A percentile compares a stretch with the other conserved stretches of the same genome.
Conservation (phyloP, 805 yeast genomes). For the Yarrowia hollandica region DNA sequence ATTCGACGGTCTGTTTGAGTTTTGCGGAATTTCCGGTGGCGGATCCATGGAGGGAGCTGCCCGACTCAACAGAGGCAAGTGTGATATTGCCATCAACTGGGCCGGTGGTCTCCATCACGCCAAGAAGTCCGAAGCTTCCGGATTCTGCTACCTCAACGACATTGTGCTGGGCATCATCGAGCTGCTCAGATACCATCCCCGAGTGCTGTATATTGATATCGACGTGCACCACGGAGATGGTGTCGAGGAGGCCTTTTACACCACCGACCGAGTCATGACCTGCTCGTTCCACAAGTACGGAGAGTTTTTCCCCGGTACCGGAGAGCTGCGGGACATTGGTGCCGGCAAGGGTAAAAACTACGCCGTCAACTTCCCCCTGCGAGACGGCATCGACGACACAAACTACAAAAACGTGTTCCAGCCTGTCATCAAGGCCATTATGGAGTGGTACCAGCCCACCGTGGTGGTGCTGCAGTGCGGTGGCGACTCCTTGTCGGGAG, state of each 20-base stretch:
- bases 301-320: slow-evolving; percentile 96
- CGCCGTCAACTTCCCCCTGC: slow-evolving; percentile 85
- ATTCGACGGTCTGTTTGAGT: slow-evolving; percentile 92
- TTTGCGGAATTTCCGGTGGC: slow-evolving; percentile 84
- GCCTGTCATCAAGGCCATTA: slow-evolving; percentile 74
- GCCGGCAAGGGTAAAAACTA: slow-evolving; percentile 85
- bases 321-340: slow-evolving; percentile 86
- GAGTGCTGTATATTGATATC: slow-evolving; percentile 90
- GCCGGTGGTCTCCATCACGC: slow-evolving; percentile 98
- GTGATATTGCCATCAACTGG: slow-evolving; percentile 94
- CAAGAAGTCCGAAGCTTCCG: slow-evolving; percentile 89
- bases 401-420: slow-evolving; percentile 75
- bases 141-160: slow-evolving; percentile 94
- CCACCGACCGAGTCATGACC: slow-evolving; percentile 95
- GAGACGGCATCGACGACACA: slow-evolving; percentile 95
- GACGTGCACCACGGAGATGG: slow-evolving; percentile 98
- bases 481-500: slow-evolving; percentile 93
- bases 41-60: slow-evolving; percentile 87
- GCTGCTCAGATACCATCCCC: slow-evolving; percentile 80
- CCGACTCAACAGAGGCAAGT: slow-evolving; percentile 77
- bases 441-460: slow-evolving; percentile 88
- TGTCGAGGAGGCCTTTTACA: slow-evolving; percentile 94
- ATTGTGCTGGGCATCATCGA: slow-evolving; percentile 87
- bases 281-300: slow-evolving; percentile 96
- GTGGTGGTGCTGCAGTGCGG: slow-evolving; percentile 96